Evolutionary conservation across 352 stramenopile genomes (phyloP), one percentile per base, ranked within the genome.

Genomic region (Globisporangium apiculatum): DNA sequence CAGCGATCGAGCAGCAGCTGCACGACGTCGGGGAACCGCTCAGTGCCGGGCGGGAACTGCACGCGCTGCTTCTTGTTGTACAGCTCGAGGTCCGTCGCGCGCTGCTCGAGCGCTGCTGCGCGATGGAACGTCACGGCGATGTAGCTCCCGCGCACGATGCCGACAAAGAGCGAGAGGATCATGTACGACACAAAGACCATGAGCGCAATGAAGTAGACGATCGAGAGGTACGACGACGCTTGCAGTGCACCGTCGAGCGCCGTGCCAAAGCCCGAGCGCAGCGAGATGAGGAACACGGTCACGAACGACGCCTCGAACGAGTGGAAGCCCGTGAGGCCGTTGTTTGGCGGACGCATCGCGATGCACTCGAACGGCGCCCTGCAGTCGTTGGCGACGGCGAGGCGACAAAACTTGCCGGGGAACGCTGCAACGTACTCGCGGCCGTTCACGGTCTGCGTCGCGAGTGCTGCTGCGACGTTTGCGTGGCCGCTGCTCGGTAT

Each of bases 161-260:
- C 82, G 18, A 92, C 79, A 43, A 92, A 92, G 0, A 94, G 63
- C 12, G 82, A 87, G 2, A 89, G 64, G 45, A 92, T 90, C 79
- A 91, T 92, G 64, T 89, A 92, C 42, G 80, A 91, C 0, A 94
- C 80, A 37, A 94, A 90, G 0, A 94, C 78, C 48, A 91, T 81
- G 4, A 92, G 62, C 7, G 62, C 80, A 52, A 92, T 79, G 59
- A 94, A 94, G 50, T 89, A 92, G 58, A 89, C 60, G 55, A 94
- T 83, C 3, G 75, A 71, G 50, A 91, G 77, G 43, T 82, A 89
- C 1, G 82, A 94, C 40, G 78, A 79, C 1, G 78, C 76, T 42
- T 91, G 82, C 37, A 89, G 65, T 11, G 75, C 79, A 14, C 79
- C 84, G 53, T 94, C 84, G 3, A 94, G 73, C 1, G 79, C 67